Base-by-base conservation (phyloP, 345 rosid species). In the Mangifera indica region DNA sequence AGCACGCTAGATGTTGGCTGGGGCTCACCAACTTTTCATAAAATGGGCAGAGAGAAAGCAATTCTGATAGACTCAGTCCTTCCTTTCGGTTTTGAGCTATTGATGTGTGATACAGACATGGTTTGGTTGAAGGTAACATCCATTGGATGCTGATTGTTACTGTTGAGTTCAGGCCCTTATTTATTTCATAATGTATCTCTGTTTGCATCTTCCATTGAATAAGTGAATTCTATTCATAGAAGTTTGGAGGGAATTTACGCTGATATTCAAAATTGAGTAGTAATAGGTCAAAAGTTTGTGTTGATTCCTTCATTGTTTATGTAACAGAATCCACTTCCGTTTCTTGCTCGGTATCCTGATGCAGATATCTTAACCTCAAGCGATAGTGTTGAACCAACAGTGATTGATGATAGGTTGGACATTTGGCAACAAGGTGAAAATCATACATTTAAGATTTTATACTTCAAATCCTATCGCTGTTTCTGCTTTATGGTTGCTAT, bases 101-200 rank as follows among this genome's bases (percentile, higher is more conserved):
- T 95, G 76, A 95, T 93, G 99, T 95, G 99, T 45, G 99, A 95
- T 73, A 91, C 99, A 24, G 99, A 95, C 81, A 91, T 91, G 98
- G 99, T 89, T 70, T 95, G 99, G 99, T 79, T 95, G 72, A 95
- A 95, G 98, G 99, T 95, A 66, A 63, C 55, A 10, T 37, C 48
- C 45, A 58, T 18, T 10, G 37, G 34, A 15, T 17, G 53, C 18
- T 29, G 52, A 56, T 74, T 69, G 5, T 49, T 68, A 63, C 61
- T 20, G 4, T 66, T 59, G n/a, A 15, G 51, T 10, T 42, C 63
- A 55, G 51, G 25, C 13, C 55, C n/a, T 51, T 52, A 37, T 21
- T 37, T 68, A 51, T 55, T 40, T 54, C 51, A 37, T 54, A 54
- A 37, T 62, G 24, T 55, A 34, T 0, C 34, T 58, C 45, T 11